Base-by-base conservation (phyloP, 2,329 filamentous ascomycete species). In the Neocatenulostroma microsporum region DNA sequence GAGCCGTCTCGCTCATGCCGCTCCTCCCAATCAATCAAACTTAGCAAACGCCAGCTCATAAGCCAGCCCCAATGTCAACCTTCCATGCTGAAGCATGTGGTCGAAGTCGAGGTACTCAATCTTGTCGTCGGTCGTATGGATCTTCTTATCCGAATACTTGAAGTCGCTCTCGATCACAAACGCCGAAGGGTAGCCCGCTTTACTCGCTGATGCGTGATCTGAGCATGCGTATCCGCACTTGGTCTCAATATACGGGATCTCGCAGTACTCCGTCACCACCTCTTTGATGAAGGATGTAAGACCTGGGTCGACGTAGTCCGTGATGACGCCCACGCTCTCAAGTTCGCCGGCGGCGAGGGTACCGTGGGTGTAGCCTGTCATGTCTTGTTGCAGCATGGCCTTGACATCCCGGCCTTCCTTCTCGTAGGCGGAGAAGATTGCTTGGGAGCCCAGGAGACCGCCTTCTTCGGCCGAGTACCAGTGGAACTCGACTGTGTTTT, bases 331-430 rank as follows among this genome's bases (percentile, higher is more conserved):
- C 3, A 96, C 84, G 30, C 79, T 82, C 69, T 95, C 89, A 4
- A 78, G 74, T 61, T 84, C 72, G 41, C 87, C 87, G 3, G 84
- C 81, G 47, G 91, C 83, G 14, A 91, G 66, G 0, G 87, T 94
- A 53, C 80, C 80, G 58, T 88, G 78, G 4, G 87, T 74, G 58
- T 82, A 95, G 14, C 89, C 89, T 1, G 86, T 94, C 89, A 96
- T 96, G 62, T 96, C 89, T 64, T 96, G 89, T 67, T 96, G 89
- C 37, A 96, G 75, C 91, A 96, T 96, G 23, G 89, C 89, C 66
- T 89, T 93, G 61, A 96, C 73, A 47, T 89, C 78, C 19, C 80
- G 75, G 21, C 74, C 72, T 15, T 74, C 63, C 58, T 80, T 77
- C 62, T 84, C 80, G 56, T 96, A 96, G 7, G 75, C 67, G 34